Base-by-base conservation (phyloP, 164 flowering plant species). In the Malania oleifera region DNA sequence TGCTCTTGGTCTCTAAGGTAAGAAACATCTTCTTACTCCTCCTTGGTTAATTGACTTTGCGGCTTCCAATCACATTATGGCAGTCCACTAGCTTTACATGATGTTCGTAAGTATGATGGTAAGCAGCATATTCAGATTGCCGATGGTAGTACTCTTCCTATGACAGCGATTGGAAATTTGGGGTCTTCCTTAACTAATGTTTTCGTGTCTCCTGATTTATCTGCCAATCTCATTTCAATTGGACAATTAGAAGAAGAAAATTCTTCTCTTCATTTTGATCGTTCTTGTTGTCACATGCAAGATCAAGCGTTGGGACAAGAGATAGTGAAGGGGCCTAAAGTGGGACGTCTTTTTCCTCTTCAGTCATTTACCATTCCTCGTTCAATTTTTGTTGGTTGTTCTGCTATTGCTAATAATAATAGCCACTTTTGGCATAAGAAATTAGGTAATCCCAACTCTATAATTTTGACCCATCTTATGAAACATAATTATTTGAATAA, bases 21-120 rank as follows among this genome's bases (percentile, higher is more conserved):
- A 34, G 38, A 7, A 34, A 34, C 11, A 34, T 34, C 38, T 34
- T 12, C 1, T 7, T 34, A 34, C 38, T 34, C n/a, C n/a, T n/a
- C n/a, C n/a, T n/a, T n/a, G n/a, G n/a, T n/a, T n/a, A n/a, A n/a
- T n/a, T n/a, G n/a, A n/a, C n/a, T n/a, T n/a, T n/a, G n/a, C n/a
- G n/a, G n/a, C n/a, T n/a, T n/a, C n/a, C n/a, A n/a, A n/a, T n/a
- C n/a, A n/a, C n/a, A n/a, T n/a, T n/a, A n/a, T 40, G 44, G 44
- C 2, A 40, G 44, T 40, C 44, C 5, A 15, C 5, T 15, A 40
- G 17, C 44, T 40, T 40, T 1, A 40, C 17, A 40, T 8, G n/a
- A 40, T 40, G 44, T 40, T 40, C 44, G n/a, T 40, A 40, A 40
- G 44, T 40, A 14, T 40, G 14, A 40, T 40, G 44, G 44, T 40